phyloP scores from a whole-genome alignment of 2,329 filamentous ascomycete genomes.

The Botrytis elliptica region DNA sequence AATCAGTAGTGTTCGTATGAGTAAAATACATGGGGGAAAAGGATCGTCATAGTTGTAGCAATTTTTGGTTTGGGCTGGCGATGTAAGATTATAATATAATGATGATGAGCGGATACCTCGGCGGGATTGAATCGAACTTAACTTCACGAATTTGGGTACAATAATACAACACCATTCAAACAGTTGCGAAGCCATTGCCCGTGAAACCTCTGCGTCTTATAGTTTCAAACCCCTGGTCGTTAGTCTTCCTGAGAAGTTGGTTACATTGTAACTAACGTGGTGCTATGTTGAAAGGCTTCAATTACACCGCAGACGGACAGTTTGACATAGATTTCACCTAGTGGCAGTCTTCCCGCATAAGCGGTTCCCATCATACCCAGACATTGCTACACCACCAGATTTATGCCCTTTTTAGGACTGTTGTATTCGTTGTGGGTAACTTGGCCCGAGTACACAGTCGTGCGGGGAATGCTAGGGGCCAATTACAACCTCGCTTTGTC shows the following conservation, averaged over 20 bases:
- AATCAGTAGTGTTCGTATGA: conserved; percentile 5
- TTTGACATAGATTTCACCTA: background rate
- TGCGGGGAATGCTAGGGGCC: background rate
- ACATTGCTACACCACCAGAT: background rate
- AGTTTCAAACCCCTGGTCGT: too few species aligned
- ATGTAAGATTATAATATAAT: conserved; percentile 6
- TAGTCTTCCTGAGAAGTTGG: background rate
- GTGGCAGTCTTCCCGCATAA: background rate
- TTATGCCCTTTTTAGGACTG: background rate
- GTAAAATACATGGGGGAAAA: background rate
- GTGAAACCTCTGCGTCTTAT: background rate
- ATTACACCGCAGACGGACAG: background rate
- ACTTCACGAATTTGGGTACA: background rate
- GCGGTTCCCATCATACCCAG: background rate
- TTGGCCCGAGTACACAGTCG: background rate
- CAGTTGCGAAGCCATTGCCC: background rate
- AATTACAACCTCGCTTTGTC: background rate
- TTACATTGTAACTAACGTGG: background rate
- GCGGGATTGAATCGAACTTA: background rate
- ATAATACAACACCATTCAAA: background rate
- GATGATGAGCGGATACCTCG: conserved; percentile 14
- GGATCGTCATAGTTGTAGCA: background rate
- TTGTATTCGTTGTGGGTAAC: background rate
- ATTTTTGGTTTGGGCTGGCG: background rate
- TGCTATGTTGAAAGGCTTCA: background rate